Base-by-base conservation (phyloP, 352 stramenopile species). In the Phytopythium boreale region DNA sequence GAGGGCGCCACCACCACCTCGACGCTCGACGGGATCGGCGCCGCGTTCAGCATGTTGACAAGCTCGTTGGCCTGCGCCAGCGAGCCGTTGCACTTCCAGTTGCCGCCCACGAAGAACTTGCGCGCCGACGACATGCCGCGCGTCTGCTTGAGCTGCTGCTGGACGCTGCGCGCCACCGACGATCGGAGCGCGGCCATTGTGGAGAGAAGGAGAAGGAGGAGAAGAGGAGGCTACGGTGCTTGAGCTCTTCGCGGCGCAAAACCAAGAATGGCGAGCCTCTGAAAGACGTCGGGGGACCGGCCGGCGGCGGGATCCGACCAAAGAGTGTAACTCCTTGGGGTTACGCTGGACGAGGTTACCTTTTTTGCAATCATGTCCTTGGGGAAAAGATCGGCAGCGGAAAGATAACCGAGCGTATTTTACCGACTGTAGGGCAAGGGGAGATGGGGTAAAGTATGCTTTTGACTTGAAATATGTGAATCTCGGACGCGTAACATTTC, bases 81-180 rank as follows among this genome's bases (percentile, higher is more conserved):
- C 51, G 86, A 94, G 62, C 86, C 86, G 64, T 94, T 94, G 87
- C 97, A 99, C 77, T 99, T 99, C 97, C 97, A 99, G 91, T 99
- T 99, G 74, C 97, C 97, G 50, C 97, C 97, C 46, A 99, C 95
- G 73, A 99, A 99, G 75, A 99, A 99, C 87, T 99, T 98, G 71
- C 87, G 82, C 51, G 85, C 75, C 64, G 60, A 73, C 37, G 81
- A 89, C 78, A 93, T 89, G 63, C 70, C 61, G 64, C 82, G 82
- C 60, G 74, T 68, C 58, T 88, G 74, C 56, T 79, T 69, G 49
- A 79, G 59, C 36, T 66, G 61, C 67, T 67, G 65, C 63, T 53
- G 24, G 27, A 80, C 51, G 57, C 56, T 27, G 56, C 37, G 56
- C 39, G 67, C 53, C 24, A 60, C 37, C 29, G 60, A 57, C 47